Conservation (phyloP, 495 filamentous ascomycete genomes). For the Tuber brumale region DNA sequence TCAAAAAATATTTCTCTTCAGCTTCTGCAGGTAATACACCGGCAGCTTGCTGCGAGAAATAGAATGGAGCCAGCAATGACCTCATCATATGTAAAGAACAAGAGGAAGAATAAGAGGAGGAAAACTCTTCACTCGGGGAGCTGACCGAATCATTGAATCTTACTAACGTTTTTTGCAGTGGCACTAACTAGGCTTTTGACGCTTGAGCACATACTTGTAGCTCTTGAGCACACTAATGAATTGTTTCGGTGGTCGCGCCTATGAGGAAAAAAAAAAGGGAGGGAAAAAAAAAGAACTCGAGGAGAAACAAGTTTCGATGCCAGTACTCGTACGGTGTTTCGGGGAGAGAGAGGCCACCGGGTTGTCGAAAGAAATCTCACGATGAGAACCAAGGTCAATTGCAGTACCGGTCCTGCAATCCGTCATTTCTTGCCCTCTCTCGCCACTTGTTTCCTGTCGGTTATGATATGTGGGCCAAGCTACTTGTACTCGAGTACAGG, state of each 20-base stretch:
- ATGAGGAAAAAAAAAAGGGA: not conserved
- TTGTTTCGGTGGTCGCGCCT: conserved; percentile 1
- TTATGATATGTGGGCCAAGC: not conserved
- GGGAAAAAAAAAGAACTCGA: not conserved
- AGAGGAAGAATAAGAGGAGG: not conserved
- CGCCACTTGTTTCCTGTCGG: not conserved
- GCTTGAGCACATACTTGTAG: not conserved
- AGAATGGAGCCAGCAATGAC: not conserved
- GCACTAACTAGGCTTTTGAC: not conserved
- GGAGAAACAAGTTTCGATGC: not conserved
- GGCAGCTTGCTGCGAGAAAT: not conserved
- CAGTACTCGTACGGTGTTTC: not conserved
- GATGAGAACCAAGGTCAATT: not conserved
- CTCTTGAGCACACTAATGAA: not conserved
- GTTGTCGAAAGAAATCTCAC: not conserved
- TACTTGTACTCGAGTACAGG: not conserved
- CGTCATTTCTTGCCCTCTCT: not conserved
- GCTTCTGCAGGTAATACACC: not conserved
- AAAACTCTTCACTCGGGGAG: conserved; percentile 1
- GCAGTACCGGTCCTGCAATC: not conserved
- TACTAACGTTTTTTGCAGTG: not conserved
- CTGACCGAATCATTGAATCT: conserved; percentile 3
- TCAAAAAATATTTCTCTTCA: not conserved
- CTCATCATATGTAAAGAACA: not conserved
- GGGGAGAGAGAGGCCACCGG: not conserved